These are phyloP conservation scores for Dalechampia spathulata DNA, from an alignment of 441 rosid genomes.

Conservation along the genomic window DNA sequence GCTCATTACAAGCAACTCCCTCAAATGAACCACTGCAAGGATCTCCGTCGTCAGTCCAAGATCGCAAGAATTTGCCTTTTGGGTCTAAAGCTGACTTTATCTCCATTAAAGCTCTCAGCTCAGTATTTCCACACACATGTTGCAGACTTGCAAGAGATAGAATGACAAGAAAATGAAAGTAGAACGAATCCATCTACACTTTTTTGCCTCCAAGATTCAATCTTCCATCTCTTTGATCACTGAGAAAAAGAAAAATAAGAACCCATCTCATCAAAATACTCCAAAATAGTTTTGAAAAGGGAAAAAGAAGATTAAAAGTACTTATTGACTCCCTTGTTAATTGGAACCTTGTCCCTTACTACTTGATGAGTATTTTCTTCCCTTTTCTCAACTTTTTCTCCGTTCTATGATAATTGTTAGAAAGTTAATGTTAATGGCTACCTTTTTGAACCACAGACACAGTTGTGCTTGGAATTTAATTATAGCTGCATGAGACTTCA, in stretches of 20 bases:
- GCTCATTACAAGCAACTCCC: slow-evolving; percentile 83
- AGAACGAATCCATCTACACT: slow-evolving; percentile 22
- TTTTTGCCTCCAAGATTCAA: background rate
- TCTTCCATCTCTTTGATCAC: slow-evolving; percentile 6
- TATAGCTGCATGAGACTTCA: background rate
- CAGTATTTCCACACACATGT: slow-evolving; percentile 41
- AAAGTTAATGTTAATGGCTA: background rate
- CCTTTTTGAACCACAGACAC: background rate
- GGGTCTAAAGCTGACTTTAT: slow-evolving; percentile 82
- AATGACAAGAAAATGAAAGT: slow-evolving; percentile 19
- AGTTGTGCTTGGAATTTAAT: background rate
- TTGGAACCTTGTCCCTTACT: background rate
- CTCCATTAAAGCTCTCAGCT: slow-evolving; percentile 70
- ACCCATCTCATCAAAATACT: slow-evolving; percentile 5
- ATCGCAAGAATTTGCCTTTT: slow-evolving; percentile 43
- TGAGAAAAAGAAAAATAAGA: background rate
- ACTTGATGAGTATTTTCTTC: background rate
- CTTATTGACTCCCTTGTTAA: background rate
- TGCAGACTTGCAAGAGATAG: slow-evolving; percentile 14
- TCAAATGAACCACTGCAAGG: slow-evolving; percentile 71
- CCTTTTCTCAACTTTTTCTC: background rate
- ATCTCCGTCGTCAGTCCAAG: slow-evolving; percentile 56
- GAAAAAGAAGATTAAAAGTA: too few species aligned
- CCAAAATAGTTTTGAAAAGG: background rate
- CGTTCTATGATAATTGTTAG: background rate